Conservation (phyloP, 805 yeast genomes). For the Wickerhamomyces ciferrii region DNA sequence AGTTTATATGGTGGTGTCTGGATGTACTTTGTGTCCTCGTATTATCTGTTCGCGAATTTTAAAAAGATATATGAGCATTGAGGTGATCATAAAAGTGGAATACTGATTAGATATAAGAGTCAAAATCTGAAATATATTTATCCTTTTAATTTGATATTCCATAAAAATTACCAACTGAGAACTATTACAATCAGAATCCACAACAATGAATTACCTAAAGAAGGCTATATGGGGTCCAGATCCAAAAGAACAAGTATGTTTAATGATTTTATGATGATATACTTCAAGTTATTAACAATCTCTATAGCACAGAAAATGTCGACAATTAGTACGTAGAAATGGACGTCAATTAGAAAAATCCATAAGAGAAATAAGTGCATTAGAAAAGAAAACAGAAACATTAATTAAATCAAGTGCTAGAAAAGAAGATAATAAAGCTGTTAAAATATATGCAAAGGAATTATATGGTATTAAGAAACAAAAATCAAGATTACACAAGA, state of each 20-base stretch:
- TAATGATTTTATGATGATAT: not conserved
- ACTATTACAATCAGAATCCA: not conserved
- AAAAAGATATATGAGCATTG: not conserved
- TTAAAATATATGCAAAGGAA: constrained; percentile 79
- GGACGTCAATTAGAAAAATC: constrained; percentile 75
- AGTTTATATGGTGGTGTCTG: not conserved
- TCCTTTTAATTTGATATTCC: too few species aligned
- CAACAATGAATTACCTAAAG: constrained; percentile 75
- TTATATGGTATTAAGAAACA: constrained; percentile 69
- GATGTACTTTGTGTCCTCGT: not conserved
- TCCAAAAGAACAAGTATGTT: constrained; percentile 78
- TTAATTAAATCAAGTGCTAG: constrained; percentile 72
- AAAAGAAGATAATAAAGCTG: constrained; percentile 70
- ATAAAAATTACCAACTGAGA: not conserved
- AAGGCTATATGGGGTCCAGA: constrained; percentile 95
- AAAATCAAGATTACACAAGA: constrained; percentile 63
- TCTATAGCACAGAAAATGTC: constrained; percentile 55
- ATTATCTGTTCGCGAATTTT: not conserved
- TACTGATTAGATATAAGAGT: not conserved
- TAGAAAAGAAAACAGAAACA: constrained; percentile 74
- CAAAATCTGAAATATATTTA: not conserved
- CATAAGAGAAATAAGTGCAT: constrained; percentile 49
- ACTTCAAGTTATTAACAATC: not conserved
- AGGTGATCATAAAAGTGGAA: not conserved
- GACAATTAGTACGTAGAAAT: constrained; percentile 74